Conservation (phyloP, 495 filamentous ascomycete genomes). For the Clohesyomyces aquaticus region DNA sequence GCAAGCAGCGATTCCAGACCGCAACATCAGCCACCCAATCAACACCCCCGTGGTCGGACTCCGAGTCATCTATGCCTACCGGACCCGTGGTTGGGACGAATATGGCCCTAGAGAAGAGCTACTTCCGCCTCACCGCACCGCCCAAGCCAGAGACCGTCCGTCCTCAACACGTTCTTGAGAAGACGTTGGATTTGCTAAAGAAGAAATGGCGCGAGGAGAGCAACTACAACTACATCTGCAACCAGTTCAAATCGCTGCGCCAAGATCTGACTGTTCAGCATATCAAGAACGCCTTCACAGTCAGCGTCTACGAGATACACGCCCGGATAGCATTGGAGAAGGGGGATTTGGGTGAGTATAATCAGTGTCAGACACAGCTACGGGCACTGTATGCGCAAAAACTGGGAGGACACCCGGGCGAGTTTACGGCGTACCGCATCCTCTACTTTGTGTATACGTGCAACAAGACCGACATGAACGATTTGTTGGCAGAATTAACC, state of each 20-base stretch:
- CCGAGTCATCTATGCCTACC: constrained; percentile 58
- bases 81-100: constrained; percentile 88
- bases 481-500: constrained; percentile 96
- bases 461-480: constrained; percentile 97
- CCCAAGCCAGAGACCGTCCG: constrained; percentile 87
- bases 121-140: constrained; percentile 87
- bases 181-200: constrained; percentile 85
- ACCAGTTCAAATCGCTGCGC: constrained; percentile 97
- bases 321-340: constrained; percentile 97
- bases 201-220: constrained; percentile 91
- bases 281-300: constrained; percentile 93
- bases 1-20: constrained; percentile 80
- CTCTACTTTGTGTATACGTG: constrained; percentile 99
- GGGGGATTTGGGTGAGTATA: constrained; percentile 99
- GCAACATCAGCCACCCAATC: constrained; percentile 8
- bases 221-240: constrained; percentile 97
- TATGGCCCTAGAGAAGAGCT: constrained; percentile 86
- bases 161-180: constrained; percentile 75
- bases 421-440: constrained; percentile 99
- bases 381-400: constrained; percentile 84
- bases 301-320: constrained; percentile 95
- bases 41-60: constrained; percentile 53
- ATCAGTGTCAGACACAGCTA: constrained; percentile 99
- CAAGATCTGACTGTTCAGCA: constrained; percentile 98
- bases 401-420: constrained; percentile 84